Percentiles rank a stretch among this genome's conserved stretches.
These are phyloP conservation scores for Petasospora rhodanensis DNA, from an alignment of 1,139 yeast genomes.

Conservation along the genomic window DNA sequence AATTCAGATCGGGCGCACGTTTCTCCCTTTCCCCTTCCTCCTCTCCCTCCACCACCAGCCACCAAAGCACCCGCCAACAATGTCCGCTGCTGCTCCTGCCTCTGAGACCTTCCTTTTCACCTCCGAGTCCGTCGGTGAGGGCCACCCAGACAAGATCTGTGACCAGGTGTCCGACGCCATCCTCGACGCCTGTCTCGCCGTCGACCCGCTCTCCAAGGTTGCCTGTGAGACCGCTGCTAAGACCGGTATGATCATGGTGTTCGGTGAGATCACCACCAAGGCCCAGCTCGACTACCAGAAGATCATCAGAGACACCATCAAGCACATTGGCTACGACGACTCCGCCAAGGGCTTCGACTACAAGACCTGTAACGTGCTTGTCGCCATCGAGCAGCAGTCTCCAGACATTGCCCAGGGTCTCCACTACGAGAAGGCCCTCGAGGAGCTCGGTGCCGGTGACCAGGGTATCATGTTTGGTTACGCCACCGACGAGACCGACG, in stretches of 20 bases:
- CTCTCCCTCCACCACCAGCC: background rate
- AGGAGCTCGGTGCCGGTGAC: conserved; percentile 99
- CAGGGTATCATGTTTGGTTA: conserved; percentile 99
- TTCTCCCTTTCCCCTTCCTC: background rate
- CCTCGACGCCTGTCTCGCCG: conserved; percentile 93
- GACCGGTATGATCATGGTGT: conserved; percentile 98
- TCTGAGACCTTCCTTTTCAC: conserved; percentile 68
- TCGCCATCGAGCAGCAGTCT: conserved; percentile 98
- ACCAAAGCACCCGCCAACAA: conserved; percentile 1
- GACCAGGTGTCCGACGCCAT: conserved; percentile 99
- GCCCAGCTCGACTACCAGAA: conserved; percentile 95
- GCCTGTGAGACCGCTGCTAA: conserved; percentile 99
- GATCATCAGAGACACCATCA: conserved; percentile 95
- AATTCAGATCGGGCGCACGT: conserved; percentile 5
- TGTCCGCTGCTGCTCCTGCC: conserved; percentile 14
- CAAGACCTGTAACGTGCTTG: conserved; percentile 98
- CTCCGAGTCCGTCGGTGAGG: conserved; percentile 98
- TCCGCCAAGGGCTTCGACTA: conserved; percentile 97
- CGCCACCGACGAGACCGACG: conserved; percentile 98
- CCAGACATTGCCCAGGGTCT: conserved; percentile 99
- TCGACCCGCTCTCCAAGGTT: conserved; percentile 96
- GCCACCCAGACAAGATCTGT: conserved; percentile 99
- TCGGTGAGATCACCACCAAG: conserved; percentile 98
- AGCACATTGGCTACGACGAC: conserved; percentile 96
- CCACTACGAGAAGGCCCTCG: conserved; percentile 94